Evolutionary conservation across 2,329 filamentous ascomycete genomes (phyloP).

Genomic region (Monilinia fructicola): DNA sequence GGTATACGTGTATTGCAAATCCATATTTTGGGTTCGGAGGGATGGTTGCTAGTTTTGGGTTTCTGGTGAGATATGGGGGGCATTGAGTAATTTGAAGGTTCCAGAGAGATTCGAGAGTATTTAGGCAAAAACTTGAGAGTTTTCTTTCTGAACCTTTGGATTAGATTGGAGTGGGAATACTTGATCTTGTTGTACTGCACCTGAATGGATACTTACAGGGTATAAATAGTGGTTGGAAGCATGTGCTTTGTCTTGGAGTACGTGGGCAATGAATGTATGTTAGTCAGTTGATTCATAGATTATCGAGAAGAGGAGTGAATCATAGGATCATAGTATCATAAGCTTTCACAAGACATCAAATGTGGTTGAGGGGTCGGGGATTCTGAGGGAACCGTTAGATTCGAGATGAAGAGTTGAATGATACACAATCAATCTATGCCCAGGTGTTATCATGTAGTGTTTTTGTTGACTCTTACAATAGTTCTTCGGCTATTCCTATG

Average conservation of each 20-base stretch:
- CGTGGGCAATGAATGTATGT: background rate
- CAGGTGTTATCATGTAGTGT: no score
- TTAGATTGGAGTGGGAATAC: background rate
- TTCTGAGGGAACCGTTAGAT: no score
- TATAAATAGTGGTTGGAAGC: background rate
- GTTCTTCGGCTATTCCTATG: no score
- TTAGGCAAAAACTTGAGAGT: no score
- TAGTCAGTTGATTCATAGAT: background rate
- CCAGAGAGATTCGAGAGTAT: no score
- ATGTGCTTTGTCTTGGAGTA: background rate
- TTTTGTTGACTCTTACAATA: no score
- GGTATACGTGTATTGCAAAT: conserved; percentile 27
- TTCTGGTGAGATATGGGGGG: no score
- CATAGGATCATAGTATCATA: background rate
- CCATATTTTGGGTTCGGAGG: conserved; percentile 15
- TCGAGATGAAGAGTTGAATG: no score
- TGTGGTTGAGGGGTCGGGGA: background rate
- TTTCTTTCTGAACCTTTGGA: background rate
- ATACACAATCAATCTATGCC: no score
- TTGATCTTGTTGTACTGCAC: background rate
- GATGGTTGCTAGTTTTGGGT: no score
- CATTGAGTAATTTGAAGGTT: no score
- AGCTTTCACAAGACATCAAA: background rate
- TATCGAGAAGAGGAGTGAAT: no score
- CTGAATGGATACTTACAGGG: background rate